Evolutionary conservation across 2,329 filamentous ascomycete genomes (phyloP), one percentile per base, ranked within the genome.

Genomic region (Trichoderma gracile): DNA sequence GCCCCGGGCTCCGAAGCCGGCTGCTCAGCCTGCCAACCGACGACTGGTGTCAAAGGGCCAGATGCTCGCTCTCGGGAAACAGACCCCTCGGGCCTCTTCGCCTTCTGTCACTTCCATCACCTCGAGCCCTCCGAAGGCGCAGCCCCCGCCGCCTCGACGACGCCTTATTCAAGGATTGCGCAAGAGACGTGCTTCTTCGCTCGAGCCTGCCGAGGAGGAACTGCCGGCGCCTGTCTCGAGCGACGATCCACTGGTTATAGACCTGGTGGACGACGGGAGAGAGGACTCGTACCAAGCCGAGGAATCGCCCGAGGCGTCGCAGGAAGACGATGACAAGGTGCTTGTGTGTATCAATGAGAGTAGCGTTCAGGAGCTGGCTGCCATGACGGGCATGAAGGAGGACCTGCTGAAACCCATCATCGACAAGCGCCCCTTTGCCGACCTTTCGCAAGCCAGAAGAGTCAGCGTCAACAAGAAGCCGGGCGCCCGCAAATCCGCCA

Each of bases 341-440:
- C 80, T 98, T 30, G 83, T 87, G 8, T 96, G 93, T 71, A 88
- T 99, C 76, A 98, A 98, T 72, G 86, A 82, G 0, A 95, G 91
- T 74, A 86, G 87, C 5, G 79, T 86, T 10, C 84, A 89, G 42
- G 91, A 94, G 64, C 84, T 99, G 47, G 86, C 90, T 1, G 93
- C 96, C 69, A 88, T 97, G 66, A 92, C 92, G 0, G 88, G 88
- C 38, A 87, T 90, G 66, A 88, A 89, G 42, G 84, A 89, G 68
- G 85, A 88, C 6, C 82, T 88, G 53, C 88, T 93, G 1, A 82
- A 88, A 49, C 77, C 86, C 15, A 83, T 98, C 63, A 79, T 96
- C 12, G 84, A 86, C 1, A 84, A 90, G 67, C 87, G 92, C 10
- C 94, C 94, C 0, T 98, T 96, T 73, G 74, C 74, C 4, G 82